phyloP scores from a whole-genome alignment of 495 filamentous ascomycete species.

The Aspergillus taichungensis region DNA sequence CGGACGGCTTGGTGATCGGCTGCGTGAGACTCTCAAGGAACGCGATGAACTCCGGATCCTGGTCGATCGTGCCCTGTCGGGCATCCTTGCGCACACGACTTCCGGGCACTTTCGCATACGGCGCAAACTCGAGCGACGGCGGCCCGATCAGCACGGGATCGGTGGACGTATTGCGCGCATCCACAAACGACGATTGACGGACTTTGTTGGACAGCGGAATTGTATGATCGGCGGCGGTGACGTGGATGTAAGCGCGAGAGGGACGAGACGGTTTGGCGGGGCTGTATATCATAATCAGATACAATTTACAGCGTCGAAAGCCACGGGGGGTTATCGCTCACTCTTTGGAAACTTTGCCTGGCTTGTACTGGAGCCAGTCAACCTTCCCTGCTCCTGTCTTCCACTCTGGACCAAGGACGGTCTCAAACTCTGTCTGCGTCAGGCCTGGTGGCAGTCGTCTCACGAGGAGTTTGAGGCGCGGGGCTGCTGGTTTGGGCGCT shows the following conservation, averaged over 20 bases:
- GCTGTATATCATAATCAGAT: constrained; percentile 30
- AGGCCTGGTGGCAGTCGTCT: constrained; percentile 79
- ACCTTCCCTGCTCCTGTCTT: constrained; percentile 67
- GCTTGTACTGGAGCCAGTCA: constrained; percentile 70
- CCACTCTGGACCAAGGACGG: constrained; percentile 74
- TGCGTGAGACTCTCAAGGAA: constrained; percentile 84
- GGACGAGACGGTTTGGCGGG: constrained; percentile 70
- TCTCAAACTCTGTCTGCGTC: constrained; percentile 69
- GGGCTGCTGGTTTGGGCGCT: constrained; percentile 47
- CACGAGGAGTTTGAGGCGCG: constrained; percentile 75
- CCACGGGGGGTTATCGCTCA: constrained; percentile 26
- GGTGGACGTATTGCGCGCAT: constrained; percentile 60
- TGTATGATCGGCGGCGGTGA: constrained; percentile 53
- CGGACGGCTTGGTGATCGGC: constrained; percentile 50
- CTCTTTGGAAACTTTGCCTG: constrained; percentile 86
- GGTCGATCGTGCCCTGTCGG: constrained; percentile 89
- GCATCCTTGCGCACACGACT: constrained; percentile 61
- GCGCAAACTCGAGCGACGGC: constrained; percentile 70
- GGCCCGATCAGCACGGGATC: constrained; percentile 62
- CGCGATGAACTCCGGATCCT: constrained; percentile 87
- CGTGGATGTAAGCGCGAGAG: constrained; percentile 68
- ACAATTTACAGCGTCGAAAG: neutral
- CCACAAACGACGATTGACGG: constrained; percentile 55
- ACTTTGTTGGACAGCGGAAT: constrained; percentile 55
- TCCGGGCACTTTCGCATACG: constrained; percentile 73